A percentile compares a stretch with the other conserved stretches of the same genome.
phyloP scores from a whole-genome alignment of 2,329 filamentous ascomycete genomes.

The Botrytis hyacinthi region DNA sequence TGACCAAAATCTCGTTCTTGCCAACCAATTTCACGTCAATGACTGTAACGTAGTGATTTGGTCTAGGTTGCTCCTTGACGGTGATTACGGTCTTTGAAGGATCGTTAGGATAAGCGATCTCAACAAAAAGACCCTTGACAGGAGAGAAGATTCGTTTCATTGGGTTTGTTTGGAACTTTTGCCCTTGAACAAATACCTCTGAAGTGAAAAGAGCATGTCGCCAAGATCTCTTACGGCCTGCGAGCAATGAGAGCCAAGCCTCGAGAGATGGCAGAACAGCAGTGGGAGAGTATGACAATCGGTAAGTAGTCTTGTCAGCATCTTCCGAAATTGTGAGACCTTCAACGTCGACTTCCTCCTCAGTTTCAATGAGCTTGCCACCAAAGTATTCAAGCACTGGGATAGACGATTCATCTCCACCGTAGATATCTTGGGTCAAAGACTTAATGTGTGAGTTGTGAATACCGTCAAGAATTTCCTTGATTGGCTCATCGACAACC shows the following conservation, averaged over 20 bases:
- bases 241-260: slow-evolving; percentile 83
- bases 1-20: slow-evolving; percentile 79
- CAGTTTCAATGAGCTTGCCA: slow-evolving; percentile 73
- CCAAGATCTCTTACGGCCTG: slow-evolving; percentile 85
- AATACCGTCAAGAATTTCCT: slow-evolving; percentile 89
- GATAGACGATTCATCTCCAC: slow-evolving; percentile 67
- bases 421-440: slow-evolving; percentile 78
- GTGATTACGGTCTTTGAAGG: slow-evolving; percentile 79
- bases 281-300: slow-evolving; percentile 72
- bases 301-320: slow-evolving; percentile 76
- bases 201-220: slow-evolving; percentile 90
- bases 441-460: slow-evolving; percentile 83
- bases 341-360: slow-evolving; percentile 75
- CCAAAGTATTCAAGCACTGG: slow-evolving; percentile 94
- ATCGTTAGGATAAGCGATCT: slow-evolving; percentile 79
- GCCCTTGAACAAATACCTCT: slow-evolving; percentile 90
- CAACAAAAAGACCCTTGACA: slow-evolving; percentile 80
- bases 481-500: slow-evolving; percentile 86
- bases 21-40: slow-evolving; percentile 77
- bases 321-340: slow-evolving; percentile 83
- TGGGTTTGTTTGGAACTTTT: slow-evolving; percentile 96
- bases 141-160: slow-evolving; percentile 89
- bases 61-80: slow-evolving; percentile 82
- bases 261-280: slow-evolving; percentile 74
- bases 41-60: slow-evolving; percentile 83